Conservation (phyloP, 305 asterid species). For the Plantago rigida region DNA sequence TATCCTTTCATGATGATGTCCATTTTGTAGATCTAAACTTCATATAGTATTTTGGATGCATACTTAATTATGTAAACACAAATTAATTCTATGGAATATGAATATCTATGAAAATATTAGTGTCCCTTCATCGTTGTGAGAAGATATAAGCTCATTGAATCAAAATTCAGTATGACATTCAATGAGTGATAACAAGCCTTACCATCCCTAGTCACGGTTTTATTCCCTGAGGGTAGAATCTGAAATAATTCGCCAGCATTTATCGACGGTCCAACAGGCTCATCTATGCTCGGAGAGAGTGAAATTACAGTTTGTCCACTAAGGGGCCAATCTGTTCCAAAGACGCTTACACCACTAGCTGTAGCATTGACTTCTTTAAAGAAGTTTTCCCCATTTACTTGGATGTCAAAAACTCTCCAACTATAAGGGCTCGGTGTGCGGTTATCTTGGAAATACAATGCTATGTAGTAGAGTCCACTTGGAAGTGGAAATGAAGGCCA, state of each 20-base stretch:
- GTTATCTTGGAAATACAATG: constrained; percentile 67
- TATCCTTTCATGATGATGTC: too few species aligned
- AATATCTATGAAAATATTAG: too few species aligned
- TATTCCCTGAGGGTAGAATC: constrained; percentile 45
- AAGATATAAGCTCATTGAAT: too few species aligned
- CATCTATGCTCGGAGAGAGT: constrained; percentile 35
- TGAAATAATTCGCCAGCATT: constrained; percentile 72
- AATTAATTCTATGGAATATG: too few species aligned
- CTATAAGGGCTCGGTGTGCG: constrained; percentile 57
- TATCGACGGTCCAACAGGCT: constrained; percentile 71
- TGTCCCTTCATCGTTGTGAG: too few species aligned
- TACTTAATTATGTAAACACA: too few species aligned
- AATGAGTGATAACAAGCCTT: background rate
- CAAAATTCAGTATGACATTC: too few species aligned
- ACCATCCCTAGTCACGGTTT: constrained; percentile 72
- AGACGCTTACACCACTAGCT: constrained; percentile 47
- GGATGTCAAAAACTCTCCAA: constrained; percentile 61
- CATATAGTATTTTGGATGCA: too few species aligned
- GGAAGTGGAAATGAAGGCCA: constrained; percentile 73
- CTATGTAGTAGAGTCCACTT: constrained; percentile 48
- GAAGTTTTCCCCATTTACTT: constrained; percentile 52
- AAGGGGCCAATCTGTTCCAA: constrained; percentile 59
- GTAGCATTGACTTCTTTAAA: constrained; percentile 54
- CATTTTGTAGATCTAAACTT: too few species aligned
- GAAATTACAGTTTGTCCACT: constrained; percentile 44